Base-by-base conservation (phyloP, 345 rosid species). In the Brassica cretica region DNA sequence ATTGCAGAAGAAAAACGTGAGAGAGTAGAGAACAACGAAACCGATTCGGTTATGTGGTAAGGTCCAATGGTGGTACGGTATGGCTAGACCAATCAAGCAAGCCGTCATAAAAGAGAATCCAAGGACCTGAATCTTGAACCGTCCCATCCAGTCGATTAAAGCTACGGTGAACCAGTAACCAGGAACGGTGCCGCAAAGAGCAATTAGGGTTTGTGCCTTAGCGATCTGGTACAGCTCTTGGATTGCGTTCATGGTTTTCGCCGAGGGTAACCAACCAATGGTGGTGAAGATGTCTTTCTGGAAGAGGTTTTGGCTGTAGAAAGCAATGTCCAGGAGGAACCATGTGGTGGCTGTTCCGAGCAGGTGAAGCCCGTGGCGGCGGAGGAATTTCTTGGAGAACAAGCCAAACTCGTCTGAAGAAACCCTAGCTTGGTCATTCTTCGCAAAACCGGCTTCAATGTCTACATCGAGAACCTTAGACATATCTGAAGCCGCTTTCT, bases 1-100 rank as follows among this genome's bases (percentile, higher is more conserved):
- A 51, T 92, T 92, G 15, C 91, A 82, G 62, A 92, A 92, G 85
- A 92, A 92, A 76, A 92, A 92, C 0, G 93, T 87, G 1, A 92
- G 33, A 5, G 92, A 86, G 78, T 92, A 92, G 11, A 90, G 62
- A 2, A 83, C 74, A 1, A 92, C 84, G 3, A 92, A 92, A n/a
- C 90, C 86, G 6, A 89, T 82, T 18, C 78, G 80, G 84, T 92
- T 75, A 3, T 53, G 53, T 0, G 81, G 83, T 5, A 81, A 37
- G 4, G 87, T 88, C 95, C 95, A 92, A 63, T 87, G 91, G 35
- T 92, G 44, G 84, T 92, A 92, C 10, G 95, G 95, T 49, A 92
- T 41, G 15, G 91, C 90, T 39, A 88, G 73, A 18, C 79, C 83
- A n/a, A 89, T 75, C 92, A 92, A 87, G 86, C 85, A 89, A 0